Percentiles rank a stretch among this genome's conserved stretches.
Evolutionary conservation across 176 grass and related monocot species (phyloP).

Genomic region (Musa beccarii): DNA sequence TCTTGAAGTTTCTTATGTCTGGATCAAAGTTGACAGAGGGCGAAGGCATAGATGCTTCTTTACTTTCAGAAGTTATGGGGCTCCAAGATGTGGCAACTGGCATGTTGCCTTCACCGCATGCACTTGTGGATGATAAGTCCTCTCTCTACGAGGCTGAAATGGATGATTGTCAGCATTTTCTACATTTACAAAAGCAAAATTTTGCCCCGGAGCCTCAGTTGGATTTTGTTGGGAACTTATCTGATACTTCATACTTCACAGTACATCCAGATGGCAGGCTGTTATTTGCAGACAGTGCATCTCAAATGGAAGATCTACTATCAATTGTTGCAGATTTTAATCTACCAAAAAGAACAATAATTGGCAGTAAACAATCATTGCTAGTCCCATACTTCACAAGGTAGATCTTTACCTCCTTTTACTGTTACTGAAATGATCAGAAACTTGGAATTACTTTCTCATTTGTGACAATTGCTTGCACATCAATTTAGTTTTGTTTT

Average conservation of each 20-base stretch:
- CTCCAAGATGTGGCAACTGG: conserved; percentile 28
- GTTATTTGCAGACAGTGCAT: conserved; percentile 36
- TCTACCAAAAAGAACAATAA: conserved; percentile 29
- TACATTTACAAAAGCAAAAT: conserved; percentile 30
- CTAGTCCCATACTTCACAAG: conserved; percentile 82
- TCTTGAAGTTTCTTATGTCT: conserved; percentile 58
- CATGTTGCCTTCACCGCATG: conserved; percentile 28
- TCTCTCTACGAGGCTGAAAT: conserved; percentile 35
- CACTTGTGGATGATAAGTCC: conserved; percentile 33
- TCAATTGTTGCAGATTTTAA: conserved; percentile 44
- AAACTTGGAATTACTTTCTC: background rate
- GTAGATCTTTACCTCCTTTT: conserved; percentile 22
- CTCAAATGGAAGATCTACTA: conserved; percentile 52
- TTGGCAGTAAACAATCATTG: conserved; percentile 47
- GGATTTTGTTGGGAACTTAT: conserved; percentile 26
- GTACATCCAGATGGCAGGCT: conserved; percentile 36
- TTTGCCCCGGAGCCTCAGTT: conserved; percentile 38
- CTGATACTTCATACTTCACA: conserved; percentile 26
- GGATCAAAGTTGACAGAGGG: conserved; percentile 25
- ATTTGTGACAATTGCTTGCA: background rate
- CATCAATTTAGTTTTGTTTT: background rate
- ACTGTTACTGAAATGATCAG: background rate
- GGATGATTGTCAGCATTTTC: conserved; percentile 30
- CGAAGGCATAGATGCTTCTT: conserved; percentile 27
- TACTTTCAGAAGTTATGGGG: conserved; percentile 41